Evolutionary conservation across 441 rosid genomes (phyloP), one percentile per base, ranked within the genome.

Genomic region (Erodium trifolium): DNA sequence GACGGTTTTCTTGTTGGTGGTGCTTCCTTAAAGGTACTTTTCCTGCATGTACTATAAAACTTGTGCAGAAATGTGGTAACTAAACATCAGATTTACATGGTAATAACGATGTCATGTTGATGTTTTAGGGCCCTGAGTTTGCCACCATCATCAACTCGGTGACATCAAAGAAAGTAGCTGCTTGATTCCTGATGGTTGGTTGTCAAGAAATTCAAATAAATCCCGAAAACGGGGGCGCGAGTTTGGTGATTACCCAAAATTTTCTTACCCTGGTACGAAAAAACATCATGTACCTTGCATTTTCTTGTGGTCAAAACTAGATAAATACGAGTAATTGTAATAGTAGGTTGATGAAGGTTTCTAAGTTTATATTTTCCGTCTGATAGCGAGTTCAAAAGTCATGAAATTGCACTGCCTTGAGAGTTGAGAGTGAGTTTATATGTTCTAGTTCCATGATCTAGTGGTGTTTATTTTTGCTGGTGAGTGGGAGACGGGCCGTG

Each of bases 101-200:
- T 45, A 23, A 43, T 31, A 41, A 53, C 55, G 34, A 16, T 31
- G 13, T 29, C n/a, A 55, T 12, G 18, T 0, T 45, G 51, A 45
- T 45, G 51, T 10, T 73, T 82, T 84, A 94, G 99, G 96, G 99
- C 62, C 91, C 96, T 1, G 96, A 91, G 83, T 94, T 94, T 77
- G 96, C 96, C 5, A 85, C 88, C 76, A 94, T 93, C 68, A 80
- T 91, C 83, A 94, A 94, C 82, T 91, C 97, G 17, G 91, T 85
- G 73, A 89, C 88, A 67, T 80, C 87, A 8, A 93, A 90, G 87
- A 94, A 87, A 84, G 92, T 88, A 69, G 84, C 90, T 67, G 97
- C 96, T 68, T 94, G 79, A 91, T 79, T 68, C 13, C 10, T 45
- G 51, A 45, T 7, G 51, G 51, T 7, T 45, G 51, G 13, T 45